These are phyloP conservation scores for Aspergillus sclerotialis DNA, from an alignment of 2,329 filamentous ascomycete genomes.

Conservation along the genomic window DNA sequence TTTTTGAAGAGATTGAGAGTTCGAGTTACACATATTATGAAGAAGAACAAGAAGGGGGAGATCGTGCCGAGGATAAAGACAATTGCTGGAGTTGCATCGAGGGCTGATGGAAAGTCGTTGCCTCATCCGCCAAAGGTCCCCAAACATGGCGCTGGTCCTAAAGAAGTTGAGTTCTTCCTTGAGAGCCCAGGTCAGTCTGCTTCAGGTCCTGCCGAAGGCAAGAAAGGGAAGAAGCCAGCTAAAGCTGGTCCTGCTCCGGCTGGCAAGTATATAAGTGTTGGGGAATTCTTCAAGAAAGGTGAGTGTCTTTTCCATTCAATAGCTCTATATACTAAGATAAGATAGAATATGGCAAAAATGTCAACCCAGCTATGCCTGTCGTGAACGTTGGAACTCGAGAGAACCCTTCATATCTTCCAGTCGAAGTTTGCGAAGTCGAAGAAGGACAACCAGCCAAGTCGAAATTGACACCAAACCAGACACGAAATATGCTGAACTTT, in stretches of 20 bases:
- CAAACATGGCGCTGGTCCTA: conserved; percentile 41
- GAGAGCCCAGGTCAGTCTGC: conserved; percentile 16
- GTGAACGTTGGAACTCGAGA: conserved; percentile 57
- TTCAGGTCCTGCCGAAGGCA: conserved; percentile 2
- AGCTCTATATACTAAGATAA: not conserved
- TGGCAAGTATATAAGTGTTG: conserved; percentile 45
- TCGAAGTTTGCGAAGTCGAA: conserved; percentile 58
- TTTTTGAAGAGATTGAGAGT: conserved; percentile 39
- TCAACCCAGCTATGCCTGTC: conserved; percentile 46
- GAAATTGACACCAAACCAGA: conserved; percentile 56
- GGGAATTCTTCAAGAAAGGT: conserved; percentile 43
- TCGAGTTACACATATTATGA: conserved; percentile 32
- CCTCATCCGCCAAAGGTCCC: conserved; percentile 30
- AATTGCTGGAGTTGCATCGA: conserved; percentile 40
- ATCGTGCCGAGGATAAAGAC: conserved; percentile 36
- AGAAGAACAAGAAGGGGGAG: conserved; percentile 27
- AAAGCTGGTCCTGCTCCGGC: conserved; percentile 23
- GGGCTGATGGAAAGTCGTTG: conserved; percentile 27
- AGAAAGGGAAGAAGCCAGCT: conserved; percentile 20
- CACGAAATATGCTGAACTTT: conserved; percentile 62
- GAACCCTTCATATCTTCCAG: conserved; percentile 58
- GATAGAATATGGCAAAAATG: conserved; percentile 30
- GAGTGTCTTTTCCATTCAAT: conserved; percentile 12
- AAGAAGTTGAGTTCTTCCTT: conserved; percentile 50
- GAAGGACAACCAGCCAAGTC: conserved; percentile 58